Evolutionary conservation across 306 rosid species (phyloP), one percentile per base, ranked within the genome.

Genomic region (Casuarina cunninghamiana): DNA sequence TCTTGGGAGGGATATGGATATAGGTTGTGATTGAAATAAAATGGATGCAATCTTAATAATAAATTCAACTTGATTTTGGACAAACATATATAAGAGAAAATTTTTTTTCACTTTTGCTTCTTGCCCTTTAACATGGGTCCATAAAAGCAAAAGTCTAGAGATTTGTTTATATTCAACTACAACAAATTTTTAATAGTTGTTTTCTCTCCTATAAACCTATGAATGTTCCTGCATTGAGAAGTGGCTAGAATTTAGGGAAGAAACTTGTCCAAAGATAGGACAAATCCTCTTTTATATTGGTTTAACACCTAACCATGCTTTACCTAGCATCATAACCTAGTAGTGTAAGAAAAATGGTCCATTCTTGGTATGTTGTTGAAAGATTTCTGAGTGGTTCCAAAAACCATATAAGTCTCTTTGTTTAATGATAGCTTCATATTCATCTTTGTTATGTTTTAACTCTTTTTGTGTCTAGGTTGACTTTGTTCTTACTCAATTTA

Each of bases 211-310:
- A 90, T 85, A 96, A 98, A 96, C 99, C 49, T 96, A 96, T 46
- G 99, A 96, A 84, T 97, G 96, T 57, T 80, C 92, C 73, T 96
- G 92, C 82, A 96, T 96, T 41, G 98, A 96, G 81, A 96, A 90
- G 83, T 96, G 99, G 98, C 83, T 96, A 79, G 96, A 89, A 70
- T 91, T 84, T 17, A 94, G 97, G 80, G 94, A 96, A 10, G 84
- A 84, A 16, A 93, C 99, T 39, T 96, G 99, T 82, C 99, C 99
- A 1, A 96, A 96, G 87, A 96, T 98, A 63, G 98, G 83, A 72
- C 97, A 93, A 77, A 58, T 45, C 53, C 99, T 96, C 74, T 80
- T 89, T 21, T 88, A 85, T 86, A 83, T 90, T 49, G 86, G 81
- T 81, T 91, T 93, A 69, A 91, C 99, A n/a, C 97, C 99, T 3